These are phyloP conservation scores for Incumbomyces delicatus DNA, from an alignment of 2,329 filamentous ascomycete genomes.

Conservation along the genomic window DNA sequence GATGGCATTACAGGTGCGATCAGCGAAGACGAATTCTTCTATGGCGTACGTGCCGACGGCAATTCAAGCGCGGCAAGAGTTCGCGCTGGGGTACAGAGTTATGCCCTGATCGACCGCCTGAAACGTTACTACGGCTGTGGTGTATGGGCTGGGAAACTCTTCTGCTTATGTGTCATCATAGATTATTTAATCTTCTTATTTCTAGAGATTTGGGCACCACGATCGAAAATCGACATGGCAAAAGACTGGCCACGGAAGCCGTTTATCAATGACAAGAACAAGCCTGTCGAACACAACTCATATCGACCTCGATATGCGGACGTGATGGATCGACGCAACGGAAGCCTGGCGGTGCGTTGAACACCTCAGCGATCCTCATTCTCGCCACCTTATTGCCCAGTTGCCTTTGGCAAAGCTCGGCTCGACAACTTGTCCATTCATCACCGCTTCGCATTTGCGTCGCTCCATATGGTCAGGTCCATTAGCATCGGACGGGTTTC, in stretches of 20 bases:
- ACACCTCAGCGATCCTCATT: conserved; percentile 20
- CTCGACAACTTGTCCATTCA: conserved; percentile 50
- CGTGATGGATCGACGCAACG: conserved; percentile 21
- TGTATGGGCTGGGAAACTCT: conserved; percentile 96
- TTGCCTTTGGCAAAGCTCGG: conserved; percentile 53
- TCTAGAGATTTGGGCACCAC: conserved; percentile 76
- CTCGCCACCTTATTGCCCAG: conserved; percentile 50
- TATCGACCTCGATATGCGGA: conserved; percentile 16
- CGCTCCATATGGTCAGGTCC: conserved; percentile 1
- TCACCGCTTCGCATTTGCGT: conserved; percentile 49
- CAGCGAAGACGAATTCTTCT: conserved; percentile 60
- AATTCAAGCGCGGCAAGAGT: conserved; percentile 63
- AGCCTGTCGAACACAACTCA: conserved; percentile 20
- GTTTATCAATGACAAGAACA: conserved; percentile 24
- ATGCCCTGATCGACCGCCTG: conserved; percentile 84
- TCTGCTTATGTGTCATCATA: conserved; percentile 86
- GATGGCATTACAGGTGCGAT: conserved; percentile 83
- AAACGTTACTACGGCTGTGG: conserved; percentile 97
- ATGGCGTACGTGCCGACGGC: conserved; percentile 63
- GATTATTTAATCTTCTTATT: conserved; percentile 88
- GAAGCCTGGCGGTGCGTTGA: conserved; percentile 18
- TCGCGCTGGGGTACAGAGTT: conserved; percentile 64
- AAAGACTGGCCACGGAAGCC: conserved; percentile 82
- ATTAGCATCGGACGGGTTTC: conserved; percentile 1
- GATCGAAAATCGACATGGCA: conserved; percentile 78